Evolutionary conservation across 345 rosid species (phyloP), one percentile per base, ranked within the genome.

Genomic region (Mallotus nudiflorus): DNA sequence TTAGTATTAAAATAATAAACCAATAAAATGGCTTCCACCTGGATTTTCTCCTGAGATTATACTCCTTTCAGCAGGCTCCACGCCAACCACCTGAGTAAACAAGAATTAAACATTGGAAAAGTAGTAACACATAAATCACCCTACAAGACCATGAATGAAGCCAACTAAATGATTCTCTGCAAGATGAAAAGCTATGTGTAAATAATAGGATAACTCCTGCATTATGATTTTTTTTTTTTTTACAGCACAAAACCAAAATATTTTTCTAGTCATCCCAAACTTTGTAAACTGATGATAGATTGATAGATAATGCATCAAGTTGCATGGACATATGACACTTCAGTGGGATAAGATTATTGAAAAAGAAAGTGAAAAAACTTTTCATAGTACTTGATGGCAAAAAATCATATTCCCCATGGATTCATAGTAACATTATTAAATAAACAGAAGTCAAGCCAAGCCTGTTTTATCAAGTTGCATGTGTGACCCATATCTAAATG

Each of bases 41-140:
- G 89, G 77, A 51, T 81, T 88, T 67, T 90, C 96, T 76, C 97
- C 96, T 35, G 95, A 94, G 66, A 91, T 84, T 62, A 94, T 75
- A 81, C 95, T 94, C 78, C 95, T 86, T 65, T 91, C 98, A 19
- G 98, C 93, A 72, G 96, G 98, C 77, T 94, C 98, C 78, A 91
- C 98, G 2, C 98, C 98, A 44, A 91, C 86, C 40, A 94, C 85
- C 97, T 91, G 77, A 67, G 73, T 19, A 73, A 71, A 70, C 8
- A 77, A 74, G 59, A 56, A 25, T n/a, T 48, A 0, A 69, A 12
- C 45, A 37, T 51, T 73, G 66, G 56, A 53, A 25, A 58, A 29
- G 58, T 71, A 55, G 39, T 24, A 59, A 58, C 29, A 58, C 20
- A 29, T 44, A 16, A 40, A 15, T 44, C 12, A 42, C 19, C 22